Base-by-base conservation (phyloP, 2,329 filamentous ascomycete genomes). In the Nothomitra cinnamomea region DNA sequence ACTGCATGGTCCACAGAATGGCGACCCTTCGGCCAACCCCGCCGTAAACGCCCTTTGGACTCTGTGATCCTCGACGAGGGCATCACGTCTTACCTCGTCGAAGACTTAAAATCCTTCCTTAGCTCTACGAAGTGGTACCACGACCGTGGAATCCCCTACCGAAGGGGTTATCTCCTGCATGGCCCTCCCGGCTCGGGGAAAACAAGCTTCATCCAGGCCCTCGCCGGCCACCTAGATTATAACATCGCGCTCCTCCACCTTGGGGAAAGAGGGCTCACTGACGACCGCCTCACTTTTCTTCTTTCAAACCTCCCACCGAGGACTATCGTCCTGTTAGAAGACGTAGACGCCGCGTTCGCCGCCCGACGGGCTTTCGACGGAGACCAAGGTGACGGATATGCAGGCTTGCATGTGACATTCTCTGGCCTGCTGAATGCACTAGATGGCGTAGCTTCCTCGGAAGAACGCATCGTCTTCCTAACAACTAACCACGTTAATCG, bases 401-500 rank as follows among this genome's bases (percentile, higher is more conserved):
- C 76, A 40, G 89, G 89, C 24, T 83, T 86, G 1, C 92, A 85
- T 17, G 89, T 95, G 22, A 98, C 92, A 0, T 96, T 95, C 62
- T 96, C 90, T 0, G 90, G 90, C 0, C 71, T 96, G 19, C 71
- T 96, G 38, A 75, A 75, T 55, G 72, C 72, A 2, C 63, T 75
- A 6, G 53, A 55, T 24, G 53, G 53, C 40, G 53, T 55, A 17
- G 88, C 88, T 5, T 94, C 89, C 52, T 87, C 88, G 12, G 92
- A 96, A 65, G 90, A 96, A 70, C 79, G 92, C 53, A 85, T 98
- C 57, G 81, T 94, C 1, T 95, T 98, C 67, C 73, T 94, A 57
- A 98, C 92, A 1, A 94, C 90, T 19, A 98, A 98, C 63, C 87
- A 95, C 63, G 80, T 95, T 38, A 88, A 95, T 59, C 78, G 87